phyloP scores from a whole-genome alignment of 1,139 yeast genomes.

The Kazachstania sp. region DNA sequence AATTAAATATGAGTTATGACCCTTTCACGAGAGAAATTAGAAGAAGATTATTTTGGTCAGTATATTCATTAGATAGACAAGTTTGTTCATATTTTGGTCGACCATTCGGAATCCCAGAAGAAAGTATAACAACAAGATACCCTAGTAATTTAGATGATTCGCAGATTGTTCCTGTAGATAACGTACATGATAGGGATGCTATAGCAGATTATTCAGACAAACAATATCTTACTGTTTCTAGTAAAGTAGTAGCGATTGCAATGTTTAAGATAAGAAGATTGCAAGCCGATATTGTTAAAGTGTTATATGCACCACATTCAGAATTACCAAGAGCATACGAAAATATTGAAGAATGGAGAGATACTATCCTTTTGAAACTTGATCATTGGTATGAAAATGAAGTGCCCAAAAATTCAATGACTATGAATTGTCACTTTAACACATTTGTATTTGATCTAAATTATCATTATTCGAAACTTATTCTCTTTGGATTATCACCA shows the following conservation, averaged over 20 bases:
- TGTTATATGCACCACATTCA: conserved; percentile 54
- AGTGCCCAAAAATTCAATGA: conserved; percentile 48
- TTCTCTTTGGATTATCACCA: conserved; percentile 73
- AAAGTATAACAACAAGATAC: conserved; percentile 52
- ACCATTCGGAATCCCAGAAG: conserved; percentile 71
- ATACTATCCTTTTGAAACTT: conserved; percentile 42
- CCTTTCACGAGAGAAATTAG: conserved; percentile 59
- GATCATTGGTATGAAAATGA: conserved; percentile 50
- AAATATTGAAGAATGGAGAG: conserved; percentile 53
- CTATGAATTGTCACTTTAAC: conserved; percentile 71
- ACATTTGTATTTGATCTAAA: conserved; percentile 61
- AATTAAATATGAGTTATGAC: conserved; percentile 37
- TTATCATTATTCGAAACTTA: conserved; percentile 64
- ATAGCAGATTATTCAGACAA: conserved; percentile 28
- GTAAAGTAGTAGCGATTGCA: conserved; percentile 56
- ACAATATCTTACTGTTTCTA: conserved; percentile 43
- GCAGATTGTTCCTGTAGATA: conserved; percentile 34
- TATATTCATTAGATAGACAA: conserved; percentile 75
- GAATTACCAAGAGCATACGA: conserved; percentile 59
- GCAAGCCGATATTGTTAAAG: conserved; percentile 70
- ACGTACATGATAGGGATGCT: conserved; percentile 15
- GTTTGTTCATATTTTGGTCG: conserved; percentile 64
- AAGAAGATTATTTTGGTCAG: conserved; percentile 81
- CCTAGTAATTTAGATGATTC: conserved; percentile 75
- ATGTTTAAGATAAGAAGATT: conserved; percentile 62